Evolutionary conservation across 768 basidiomycete genomes (phyloP).

Genomic region (Termitomyces sp.): DNA sequence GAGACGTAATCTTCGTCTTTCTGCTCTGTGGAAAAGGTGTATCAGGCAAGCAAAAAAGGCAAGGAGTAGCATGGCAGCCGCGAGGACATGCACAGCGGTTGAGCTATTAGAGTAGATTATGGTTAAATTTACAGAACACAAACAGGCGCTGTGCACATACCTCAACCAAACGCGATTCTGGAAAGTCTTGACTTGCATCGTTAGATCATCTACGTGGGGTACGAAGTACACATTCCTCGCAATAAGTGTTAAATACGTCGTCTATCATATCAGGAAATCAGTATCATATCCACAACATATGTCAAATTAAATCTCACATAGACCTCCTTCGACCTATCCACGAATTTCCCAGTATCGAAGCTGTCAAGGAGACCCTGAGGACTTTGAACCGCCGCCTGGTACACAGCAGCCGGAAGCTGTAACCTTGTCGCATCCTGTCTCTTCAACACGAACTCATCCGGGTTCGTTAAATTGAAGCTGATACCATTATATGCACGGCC

Average conservation of each 20-base stretch:
- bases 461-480: constrained; percentile 39
- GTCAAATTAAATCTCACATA: constrained; percentile 38
- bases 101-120: constrained; percentile 24
- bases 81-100: constrained; percentile 40
- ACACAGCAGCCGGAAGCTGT: constrained; percentile 49
- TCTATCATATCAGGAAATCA: constrained; percentile 30
- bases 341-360: constrained; percentile 35
- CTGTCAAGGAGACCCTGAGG: constrained; percentile 33
- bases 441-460: constrained; percentile 36
- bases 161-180: constrained; percentile 46
- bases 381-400: constrained; percentile 40
- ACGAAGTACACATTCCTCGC: constrained; percentile 52
- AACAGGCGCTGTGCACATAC: constrained; percentile 22
- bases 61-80: constrained; percentile 39
- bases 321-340: constrained; percentile 33
- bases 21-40: constrained; percentile 43
- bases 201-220: constrained; percentile 28
- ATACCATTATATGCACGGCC: constrained; percentile 54
- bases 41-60: constrained; percentile 40
- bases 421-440: constrained; percentile 42
- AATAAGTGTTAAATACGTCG: constrained; percentile 38
- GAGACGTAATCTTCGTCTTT: constrained; percentile 40
- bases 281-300: neutral
- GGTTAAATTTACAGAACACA: neutral
- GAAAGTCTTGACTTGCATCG: constrained; percentile 39